Base-by-base conservation (phyloP, 2,329 filamentous ascomycete species). In the Talaromyces sp. region DNA sequence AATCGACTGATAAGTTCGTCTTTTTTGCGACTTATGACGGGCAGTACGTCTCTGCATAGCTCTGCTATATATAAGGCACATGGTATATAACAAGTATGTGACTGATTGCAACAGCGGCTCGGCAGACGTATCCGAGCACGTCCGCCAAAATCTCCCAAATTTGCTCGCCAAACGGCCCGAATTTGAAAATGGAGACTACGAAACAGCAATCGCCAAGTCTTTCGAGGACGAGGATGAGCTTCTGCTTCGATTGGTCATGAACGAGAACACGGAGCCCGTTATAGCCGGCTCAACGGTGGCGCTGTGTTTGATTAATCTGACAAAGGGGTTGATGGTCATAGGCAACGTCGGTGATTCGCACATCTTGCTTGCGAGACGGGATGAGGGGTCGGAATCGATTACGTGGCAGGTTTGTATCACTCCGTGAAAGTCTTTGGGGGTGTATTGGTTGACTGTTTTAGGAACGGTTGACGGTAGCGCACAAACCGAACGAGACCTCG, bases 341-440 rank as follows among this genome's bases (percentile, higher is more conserved):
- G 72, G 70, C 23, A 76, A 75, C 57, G 65, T 76, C 9, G 73
- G 73, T 12, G 73, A 76, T 64, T 75, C 73, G 52, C 73, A 75
- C 67, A 71, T 73, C 55, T 67, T 74, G 23, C 58, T 75, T 21
- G 73, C 71, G 3, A 70, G 75, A 62, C 68, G 70, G n/a, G 68
- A 71, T 56, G 66, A 64, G n/a, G 65, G 61, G 54, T 69, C 68
- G 12, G 69, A 73, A 7, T 63, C 60, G 35, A 68, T 72, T 46
- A 71, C 67, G 61, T 60, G 57, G 57, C 58, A 63, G 58, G 62
- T 60, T 37, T 1, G 40, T 33, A 6, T 37, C n/a, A 2, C 7
- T 18, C n/a, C 2, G 5, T 39, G 37, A 39, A 39, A 39, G 14
- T 11, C n/a, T 16, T 37, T 14, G 35, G 28, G 28, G 28, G 6